Conservation (phyloP, 2,329 filamentous ascomycete genomes). For the Trichoderma pleuroti region DNA sequence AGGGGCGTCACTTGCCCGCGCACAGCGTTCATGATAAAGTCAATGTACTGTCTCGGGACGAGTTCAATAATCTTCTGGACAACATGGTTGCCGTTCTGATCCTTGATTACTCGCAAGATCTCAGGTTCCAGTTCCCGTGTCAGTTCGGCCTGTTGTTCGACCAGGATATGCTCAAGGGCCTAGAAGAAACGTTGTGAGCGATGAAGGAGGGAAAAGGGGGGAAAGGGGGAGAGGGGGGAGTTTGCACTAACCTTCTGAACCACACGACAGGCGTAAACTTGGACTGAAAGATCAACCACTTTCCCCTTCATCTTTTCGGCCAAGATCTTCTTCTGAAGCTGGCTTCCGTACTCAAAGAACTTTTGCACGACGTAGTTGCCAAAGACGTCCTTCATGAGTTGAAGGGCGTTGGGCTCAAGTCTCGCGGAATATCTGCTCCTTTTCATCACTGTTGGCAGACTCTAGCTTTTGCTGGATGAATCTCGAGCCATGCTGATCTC, state of each 20-base stretch:
- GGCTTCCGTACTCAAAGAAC: slow-evolving; percentile 92
- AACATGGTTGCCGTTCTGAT: slow-evolving; percentile 94
- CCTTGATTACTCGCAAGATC: slow-evolving; percentile 73
- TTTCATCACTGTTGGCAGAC: slow-evolving; percentile 91
- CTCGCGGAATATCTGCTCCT: slow-evolving; percentile 84
- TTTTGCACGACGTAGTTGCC: slow-evolving; percentile 99
- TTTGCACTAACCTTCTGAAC: slow-evolving; percentile 73
- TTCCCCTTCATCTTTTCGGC: slow-evolving; percentile 85
- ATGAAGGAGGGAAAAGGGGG: neutral
- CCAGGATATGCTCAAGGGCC: slow-evolving; percentile 85
- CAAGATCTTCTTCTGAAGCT: slow-evolving; percentile 84
- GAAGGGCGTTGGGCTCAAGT: slow-evolving; percentile 78
- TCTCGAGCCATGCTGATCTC: slow-evolving; percentile 90
- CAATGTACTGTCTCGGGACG: slow-evolving; percentile 72
- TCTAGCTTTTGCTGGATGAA: slow-evolving; percentile 94
- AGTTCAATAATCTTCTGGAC: slow-evolving; percentile 89
- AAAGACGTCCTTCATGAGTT: slow-evolving; percentile 94
- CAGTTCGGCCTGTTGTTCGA: slow-evolving; percentile 84
- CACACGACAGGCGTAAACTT: slow-evolving; percentile 92
- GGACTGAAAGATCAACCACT: slow-evolving; percentile 71
- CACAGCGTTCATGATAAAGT: slow-evolving; percentile 81
- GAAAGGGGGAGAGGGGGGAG: neutral
- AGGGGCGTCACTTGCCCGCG: slow-evolving; percentile 69
- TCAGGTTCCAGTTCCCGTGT: slow-evolving; percentile 77
- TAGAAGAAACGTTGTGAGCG: slow-evolving; percentile 32